Percentiles rank a stretch among this genome's conserved stretches.
Conservation (phyloP, 1,284 basidiomycete genomes). For the Sanguinoderma infundibulare region DNA sequence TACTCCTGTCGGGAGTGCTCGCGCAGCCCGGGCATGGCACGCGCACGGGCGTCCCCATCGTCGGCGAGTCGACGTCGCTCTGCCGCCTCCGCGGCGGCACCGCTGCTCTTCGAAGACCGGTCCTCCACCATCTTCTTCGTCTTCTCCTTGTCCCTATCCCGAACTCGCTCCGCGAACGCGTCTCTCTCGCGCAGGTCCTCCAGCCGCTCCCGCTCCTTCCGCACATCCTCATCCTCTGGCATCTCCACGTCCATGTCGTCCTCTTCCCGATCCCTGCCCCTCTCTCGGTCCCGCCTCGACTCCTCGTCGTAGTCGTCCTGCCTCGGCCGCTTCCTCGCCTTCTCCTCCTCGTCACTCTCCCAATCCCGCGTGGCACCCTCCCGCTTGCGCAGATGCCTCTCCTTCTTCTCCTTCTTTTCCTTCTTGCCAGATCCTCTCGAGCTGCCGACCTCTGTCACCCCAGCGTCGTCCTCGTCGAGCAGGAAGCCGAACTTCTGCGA, state of each 20-base stretch:
- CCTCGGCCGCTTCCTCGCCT: slow-evolving; percentile 67
- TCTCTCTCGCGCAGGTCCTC: slow-evolving; percentile 89
- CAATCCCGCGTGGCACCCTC: slow-evolving; percentile 82
- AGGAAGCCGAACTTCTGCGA: slow-evolving; percentile 81
- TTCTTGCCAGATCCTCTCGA: slow-evolving; percentile 36
- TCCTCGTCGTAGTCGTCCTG: slow-evolving; percentile 45
- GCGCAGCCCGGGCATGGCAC: slow-evolving; percentile 85
- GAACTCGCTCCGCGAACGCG: slow-evolving; percentile 90
- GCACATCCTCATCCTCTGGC: slow-evolving; percentile 71
- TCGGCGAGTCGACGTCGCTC: slow-evolving; percentile 85
- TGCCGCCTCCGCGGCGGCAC: slow-evolving; percentile 83
- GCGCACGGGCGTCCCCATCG: slow-evolving; percentile 76
- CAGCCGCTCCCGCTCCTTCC: slow-evolving; percentile 76
- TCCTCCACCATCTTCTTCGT: slow-evolving; percentile 95
- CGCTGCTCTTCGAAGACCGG: slow-evolving; percentile 75
- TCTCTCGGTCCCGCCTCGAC: slow-evolving; percentile 10
- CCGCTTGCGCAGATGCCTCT: slow-evolving; percentile 76
- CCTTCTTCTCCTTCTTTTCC: slow-evolving; percentile 54
- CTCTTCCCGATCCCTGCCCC: slow-evolving; percentile 41
- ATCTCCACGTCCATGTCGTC: slow-evolving; percentile 50
- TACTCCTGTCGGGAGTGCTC: slow-evolving; percentile 92
- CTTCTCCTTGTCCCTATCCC: slow-evolving; percentile 81
- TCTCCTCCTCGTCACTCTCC: slow-evolving; percentile 89
- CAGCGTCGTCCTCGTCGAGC: slow-evolving; percentile 69
- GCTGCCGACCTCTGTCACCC: slow-evolving; percentile 43